Base-by-base conservation (phyloP, 345 rosid species). In the Cardiospermum halicacabum region DNA sequence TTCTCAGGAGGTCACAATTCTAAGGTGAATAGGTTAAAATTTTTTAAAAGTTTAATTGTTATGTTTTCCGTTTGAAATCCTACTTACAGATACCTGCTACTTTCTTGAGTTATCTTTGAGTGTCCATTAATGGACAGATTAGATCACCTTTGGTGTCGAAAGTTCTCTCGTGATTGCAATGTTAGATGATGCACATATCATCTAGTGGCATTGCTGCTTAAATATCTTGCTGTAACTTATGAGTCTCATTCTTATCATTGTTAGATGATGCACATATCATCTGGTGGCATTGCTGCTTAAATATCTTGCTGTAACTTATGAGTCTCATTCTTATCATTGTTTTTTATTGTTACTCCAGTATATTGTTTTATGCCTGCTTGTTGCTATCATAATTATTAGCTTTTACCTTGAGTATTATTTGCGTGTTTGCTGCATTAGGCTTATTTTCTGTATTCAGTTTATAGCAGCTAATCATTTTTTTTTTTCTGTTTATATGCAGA, bases 1-100 rank as follows among this genome's bases (percentile, higher is more conserved):
- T 75, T 72, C 82, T 24, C 95, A 83, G 64, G 95, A 88, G 73
- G 83, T 88, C 73, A 79, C 84, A 57, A 85, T 88, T 63, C 74
- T 88, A 49, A 81, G 84, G 95, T 88, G 61, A 79, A 50, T 63
- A 50, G 40, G 50, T 57, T 42, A 62, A 48, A 67, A 49, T 42
- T 31, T 42, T 67, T 72, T n/a, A n/a, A 36, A 43, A 60, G 55
- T 37, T 30, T 24, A 30, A 31, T 16, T 0, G 7, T 18, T 18
- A 47, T 13, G 47, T 24, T 22, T n/a, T 37, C 45, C 25, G 11
- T 21, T n/a, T 43, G 45, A 56, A 37, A 66, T 32, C 0, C 56
- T 45, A 27, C 40, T 45, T 7, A 55, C 2, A 45, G 21, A 21
- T 32, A 21, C 11, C 25, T 25, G 31, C 31, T 2, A 39, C 24